Evolutionary conservation across 2,329 filamentous ascomycete genomes (phyloP).

Genomic region (Colletotrichum sp.): DNA sequence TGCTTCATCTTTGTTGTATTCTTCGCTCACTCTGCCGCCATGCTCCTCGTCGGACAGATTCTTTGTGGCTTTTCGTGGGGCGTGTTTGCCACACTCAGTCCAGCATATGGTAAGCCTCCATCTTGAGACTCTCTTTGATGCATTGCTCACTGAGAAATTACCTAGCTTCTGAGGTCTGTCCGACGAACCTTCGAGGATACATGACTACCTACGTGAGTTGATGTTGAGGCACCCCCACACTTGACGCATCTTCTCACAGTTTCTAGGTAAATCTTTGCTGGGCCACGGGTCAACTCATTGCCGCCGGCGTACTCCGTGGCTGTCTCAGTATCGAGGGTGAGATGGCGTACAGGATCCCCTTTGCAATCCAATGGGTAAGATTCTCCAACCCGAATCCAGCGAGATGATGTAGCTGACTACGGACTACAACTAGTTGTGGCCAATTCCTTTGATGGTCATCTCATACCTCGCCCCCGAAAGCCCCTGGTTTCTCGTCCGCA

Average conservation of each 20-base stretch:
- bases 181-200: constrained; percentile 45
- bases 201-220: constrained; percentile 37
- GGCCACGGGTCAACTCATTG: constrained; percentile 46
- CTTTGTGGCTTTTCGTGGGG: constrained; percentile 52
- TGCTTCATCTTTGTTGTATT: constrained; percentile 54
- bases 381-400: too few species aligned
- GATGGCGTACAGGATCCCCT: constrained; percentile 46
- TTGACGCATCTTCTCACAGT: too few species aligned
- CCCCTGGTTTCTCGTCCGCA: constrained; percentile 49
- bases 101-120: constrained; percentile 39
- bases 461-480: constrained; percentile 45
- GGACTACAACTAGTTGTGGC: constrained; percentile 29
- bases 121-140: background rate
- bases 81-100: constrained; percentile 47
- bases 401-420: background rate
- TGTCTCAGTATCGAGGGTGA: constrained; percentile 34
- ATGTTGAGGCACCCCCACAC: too few species aligned
- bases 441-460: constrained; percentile 39
- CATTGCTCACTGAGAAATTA: background rate
- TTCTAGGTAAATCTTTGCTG: constrained; percentile 45
- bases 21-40: constrained; percentile 47
- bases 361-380: constrained; percentile 42
- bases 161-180: constrained; percentile 45
- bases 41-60: constrained; percentile 50
- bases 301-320: constrained; percentile 43